Base-by-base conservation (phyloP, 2,329 filamentous ascomycete genomes). In the Ploettnerulaceae sp. region DNA sequence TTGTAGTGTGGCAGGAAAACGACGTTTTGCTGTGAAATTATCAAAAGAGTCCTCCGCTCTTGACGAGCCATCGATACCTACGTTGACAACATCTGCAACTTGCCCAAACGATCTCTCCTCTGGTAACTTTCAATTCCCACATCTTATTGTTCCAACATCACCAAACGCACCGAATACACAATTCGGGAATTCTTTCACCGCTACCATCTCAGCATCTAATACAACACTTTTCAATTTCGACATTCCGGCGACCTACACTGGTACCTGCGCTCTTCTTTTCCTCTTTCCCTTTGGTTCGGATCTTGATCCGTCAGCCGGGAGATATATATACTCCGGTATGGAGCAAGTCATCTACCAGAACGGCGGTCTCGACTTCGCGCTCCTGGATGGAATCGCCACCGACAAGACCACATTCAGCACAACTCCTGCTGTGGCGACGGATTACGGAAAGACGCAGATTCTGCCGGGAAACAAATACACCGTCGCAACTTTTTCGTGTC, bases 141-240 rank as follows among this genome's bases (percentile, higher is more conserved):
- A 57, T 24, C 53, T 62, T 24, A 62, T 62, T 20, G 34, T 62
- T 14, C 59, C 61, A 11, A 61, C 59, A 3, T 61, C 57, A 7
- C 36, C 48, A 3, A 20, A 53, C 7, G 48, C 32, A 6, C 52
- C 57, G 7, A 41, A 57, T 15, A 25, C 43, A 8, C 17, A 53
- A 2, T 57, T 55, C 31, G 56, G 59, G 8, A 53, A 55, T 20
- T 53, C 52, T 1, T 50, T 52, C 36, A 50, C 31, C 8, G 58
- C 58, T 4, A 51, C 48, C 18, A 60, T 63, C 47, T 57, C 56
- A 4, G 35, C 53, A 7, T 37, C 37, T 17, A 60, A 61, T 31
- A 55, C 53, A 11, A 62, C 60, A 0, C 45, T 62, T 25, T 61
- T 60, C 49, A 60, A 57, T 44, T 63, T 63, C 38, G 59, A 59